phyloP scores from a whole-genome alignment of 305 asterid genomes.

The Withania somnifera region DNA sequence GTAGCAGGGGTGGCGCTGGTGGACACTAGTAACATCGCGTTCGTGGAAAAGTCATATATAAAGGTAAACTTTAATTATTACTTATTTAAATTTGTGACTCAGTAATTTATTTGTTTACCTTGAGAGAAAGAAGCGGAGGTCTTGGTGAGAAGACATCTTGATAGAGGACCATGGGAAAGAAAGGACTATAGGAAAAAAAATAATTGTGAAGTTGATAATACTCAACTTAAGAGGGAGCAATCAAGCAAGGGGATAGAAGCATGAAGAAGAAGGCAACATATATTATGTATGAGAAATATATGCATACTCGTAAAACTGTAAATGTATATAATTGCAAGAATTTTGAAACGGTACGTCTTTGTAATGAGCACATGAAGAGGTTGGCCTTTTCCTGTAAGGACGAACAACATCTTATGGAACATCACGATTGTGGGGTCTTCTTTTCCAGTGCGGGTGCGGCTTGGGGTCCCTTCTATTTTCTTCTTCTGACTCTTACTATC shows the following conservation, averaged over 20 bases:
- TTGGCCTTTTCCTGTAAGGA: neutral
- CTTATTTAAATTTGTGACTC: neutral
- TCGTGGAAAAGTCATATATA: neutral
- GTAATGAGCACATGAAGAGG: slow-evolving; percentile 3
- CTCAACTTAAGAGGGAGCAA: neutral
- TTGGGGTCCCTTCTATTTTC: neutral
- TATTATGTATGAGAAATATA: neutral
- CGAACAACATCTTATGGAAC: slow-evolving; percentile 1
- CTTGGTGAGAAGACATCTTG: slow-evolving; percentile 40
- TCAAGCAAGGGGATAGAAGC: neutral
- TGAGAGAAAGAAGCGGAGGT: slow-evolving; percentile 34
- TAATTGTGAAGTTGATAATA: neutral
- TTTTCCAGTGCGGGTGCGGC: neutral
- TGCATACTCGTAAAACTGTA: slow-evolving; percentile 4
- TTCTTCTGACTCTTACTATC: neutral
- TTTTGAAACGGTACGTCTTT: neutral
- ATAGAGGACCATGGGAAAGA: slow-evolving; percentile 42
- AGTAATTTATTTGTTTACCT: slow-evolving; percentile 16
- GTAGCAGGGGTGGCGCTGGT: neutral
- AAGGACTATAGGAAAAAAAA: neutral
- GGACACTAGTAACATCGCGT: neutral
- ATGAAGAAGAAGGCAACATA: neutral
- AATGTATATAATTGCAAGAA: neutral
- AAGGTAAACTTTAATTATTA: neutral
- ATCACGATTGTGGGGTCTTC: slow-evolving; percentile 7